A percentile compares a stretch with the other conserved stretches of the same genome.
Evolutionary conservation across 495 filamentous ascomycete genomes (phyloP).

Genomic region (Lichenothelia convexa): DNA sequence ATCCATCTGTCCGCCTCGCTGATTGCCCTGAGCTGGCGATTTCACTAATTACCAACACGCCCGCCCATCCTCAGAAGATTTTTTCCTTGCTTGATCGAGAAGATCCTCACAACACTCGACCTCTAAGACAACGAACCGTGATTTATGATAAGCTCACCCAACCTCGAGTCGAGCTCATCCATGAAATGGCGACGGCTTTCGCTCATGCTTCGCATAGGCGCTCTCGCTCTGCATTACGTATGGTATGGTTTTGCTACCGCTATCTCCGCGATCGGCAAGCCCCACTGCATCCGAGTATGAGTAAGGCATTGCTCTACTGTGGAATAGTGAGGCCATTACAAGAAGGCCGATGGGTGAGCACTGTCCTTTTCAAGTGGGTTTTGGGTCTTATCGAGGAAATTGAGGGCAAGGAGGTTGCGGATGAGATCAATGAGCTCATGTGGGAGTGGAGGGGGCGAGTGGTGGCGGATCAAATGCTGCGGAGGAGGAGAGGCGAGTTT

Average conservation of each 20-base stretch:
- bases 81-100: constrained; percentile 2
- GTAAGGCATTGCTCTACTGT: constrained; percentile 12
- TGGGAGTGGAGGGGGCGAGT: constrained; percentile 8
- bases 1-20: too few species aligned
- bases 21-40: too few species aligned
- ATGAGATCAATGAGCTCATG: constrained; percentile 11
- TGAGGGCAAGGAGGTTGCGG: constrained; percentile 15
- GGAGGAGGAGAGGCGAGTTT: background rate
- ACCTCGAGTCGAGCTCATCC: constrained; percentile 7
- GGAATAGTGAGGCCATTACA: constrained; percentile 14
- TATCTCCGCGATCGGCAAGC: constrained; percentile 12
- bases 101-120: background rate
- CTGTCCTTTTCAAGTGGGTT: constrained; percentile 10
- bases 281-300: constrained; percentile 5
- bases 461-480: background rate
- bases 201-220: constrained; percentile 5
- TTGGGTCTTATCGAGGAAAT: constrained; percentile 8
- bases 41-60: too few species aligned
- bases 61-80: constrained; percentile 1
- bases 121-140: background rate
- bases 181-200: constrained; percentile 14
- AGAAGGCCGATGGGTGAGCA: constrained; percentile 7
- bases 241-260: constrained; percentile 14
- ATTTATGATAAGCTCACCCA: background rate
- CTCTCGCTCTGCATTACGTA: constrained; percentile 10